phyloP scores from a whole-genome alignment of 805 yeast species.

The Alloascoidea africana region DNA sequence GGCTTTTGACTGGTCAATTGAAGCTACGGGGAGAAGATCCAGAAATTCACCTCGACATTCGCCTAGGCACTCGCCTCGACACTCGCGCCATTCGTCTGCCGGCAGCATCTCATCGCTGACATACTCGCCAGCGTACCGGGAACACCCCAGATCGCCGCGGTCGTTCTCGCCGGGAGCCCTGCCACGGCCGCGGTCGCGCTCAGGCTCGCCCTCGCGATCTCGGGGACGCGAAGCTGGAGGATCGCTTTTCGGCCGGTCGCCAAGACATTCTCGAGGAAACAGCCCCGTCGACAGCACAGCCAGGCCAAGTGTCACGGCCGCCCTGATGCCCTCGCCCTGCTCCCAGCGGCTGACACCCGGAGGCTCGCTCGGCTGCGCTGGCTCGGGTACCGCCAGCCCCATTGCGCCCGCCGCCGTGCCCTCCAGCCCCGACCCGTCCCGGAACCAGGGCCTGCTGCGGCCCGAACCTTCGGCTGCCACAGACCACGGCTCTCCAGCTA shows the following conservation, averaged over 20 bases:
- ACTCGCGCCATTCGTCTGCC: too few relatives aligned
- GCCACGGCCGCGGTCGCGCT: slow-evolving; percentile 13
- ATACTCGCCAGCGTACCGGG: too few relatives aligned
- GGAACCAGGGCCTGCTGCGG: not conserved
- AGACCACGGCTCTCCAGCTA: not conserved
- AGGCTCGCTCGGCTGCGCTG: too few relatives aligned
- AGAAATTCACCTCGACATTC: not conserved
- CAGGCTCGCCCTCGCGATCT: slow-evolving; percentile 10
- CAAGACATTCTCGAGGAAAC: not conserved
- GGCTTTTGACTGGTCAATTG: not conserved
- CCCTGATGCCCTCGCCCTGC: not conserved
- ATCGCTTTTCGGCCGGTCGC: not conserved
- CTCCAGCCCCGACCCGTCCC: not conserved
- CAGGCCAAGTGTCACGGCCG: too few relatives aligned
- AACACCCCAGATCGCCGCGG: too few relatives aligned
- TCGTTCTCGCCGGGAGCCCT: slow-evolving; percentile 19
- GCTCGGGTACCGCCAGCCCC: too few relatives aligned
- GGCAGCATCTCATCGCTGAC: too few relatives aligned
- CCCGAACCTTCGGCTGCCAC: not conserved
- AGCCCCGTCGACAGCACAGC: too few relatives aligned
- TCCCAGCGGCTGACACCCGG: too few relatives aligned
- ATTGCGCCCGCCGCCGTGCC: not conserved
- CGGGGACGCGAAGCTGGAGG: not conserved
- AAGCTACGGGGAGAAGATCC: too few relatives aligned
- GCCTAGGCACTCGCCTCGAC: too few relatives aligned